A percentile compares a stretch with the other conserved stretches of the same genome.
These are phyloP conservation scores for Vittaforma corneae DNA, from an alignment of 371 early-diverging fungal species.

Conservation along the genomic window DNA sequence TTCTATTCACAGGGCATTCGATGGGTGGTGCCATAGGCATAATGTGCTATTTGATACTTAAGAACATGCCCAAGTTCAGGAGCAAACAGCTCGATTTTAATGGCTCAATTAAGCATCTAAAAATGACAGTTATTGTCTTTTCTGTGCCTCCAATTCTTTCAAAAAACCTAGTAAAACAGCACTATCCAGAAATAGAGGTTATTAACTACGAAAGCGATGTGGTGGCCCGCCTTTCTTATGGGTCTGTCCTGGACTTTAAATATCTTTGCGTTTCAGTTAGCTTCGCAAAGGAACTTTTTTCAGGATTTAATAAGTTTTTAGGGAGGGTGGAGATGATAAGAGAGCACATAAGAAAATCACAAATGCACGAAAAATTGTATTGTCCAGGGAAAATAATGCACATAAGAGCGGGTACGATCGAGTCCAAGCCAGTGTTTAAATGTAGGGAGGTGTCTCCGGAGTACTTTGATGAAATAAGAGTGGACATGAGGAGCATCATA, in stretches of 20 bases:
- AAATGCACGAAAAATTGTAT: constrained; percentile 49
- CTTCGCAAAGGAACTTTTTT: constrained; percentile 22
- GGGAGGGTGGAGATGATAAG: constrained; percentile 40
- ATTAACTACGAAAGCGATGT: constrained; percentile 55
- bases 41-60: constrained; percentile 45
- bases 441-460: neutral
- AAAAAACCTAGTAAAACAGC: constrained; percentile 24
- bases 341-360: constrained; percentile 28
- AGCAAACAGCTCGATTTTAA: too few species aligned
- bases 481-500: too few species aligned
- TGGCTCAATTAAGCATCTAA: constrained; percentile 15
- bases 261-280: constrained; percentile 50
- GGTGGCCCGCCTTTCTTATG: constrained; percentile 48
- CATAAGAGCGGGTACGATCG: constrained; percentile 14
- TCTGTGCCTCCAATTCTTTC: constrained; percentile 41
- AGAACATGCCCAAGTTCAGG: too few species aligned
- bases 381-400: constrained; percentile 52
- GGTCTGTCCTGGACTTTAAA: constrained; percentile 53
- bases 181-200: constrained; percentile 22
- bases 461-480: constrained; percentile 21
- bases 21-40: constrained; percentile 54
- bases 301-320: constrained; percentile 22
- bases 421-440: neutral
- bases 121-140: constrained; percentile 30
- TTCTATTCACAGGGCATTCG: constrained; percentile 55